phyloP scores from a whole-genome alignment of 2,329 filamentous ascomycete genomes.

The Penicillium sp. region DNA sequence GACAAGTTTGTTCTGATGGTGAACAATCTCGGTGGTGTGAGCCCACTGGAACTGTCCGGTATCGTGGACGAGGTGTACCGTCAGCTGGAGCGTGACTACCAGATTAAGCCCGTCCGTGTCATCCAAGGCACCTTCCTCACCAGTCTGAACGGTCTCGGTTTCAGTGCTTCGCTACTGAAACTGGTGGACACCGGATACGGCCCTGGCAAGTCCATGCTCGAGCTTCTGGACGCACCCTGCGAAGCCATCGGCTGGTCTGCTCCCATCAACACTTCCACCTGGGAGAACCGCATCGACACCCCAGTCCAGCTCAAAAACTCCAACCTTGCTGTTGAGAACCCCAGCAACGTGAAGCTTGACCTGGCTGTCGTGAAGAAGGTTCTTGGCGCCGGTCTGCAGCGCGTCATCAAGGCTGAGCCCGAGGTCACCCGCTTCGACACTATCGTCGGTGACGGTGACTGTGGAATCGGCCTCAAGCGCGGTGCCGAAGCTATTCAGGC shows the following conservation, averaged over 20 bases:
- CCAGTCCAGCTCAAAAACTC: conserved; percentile 40
- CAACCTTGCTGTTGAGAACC: conserved; percentile 42
- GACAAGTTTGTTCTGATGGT: conserved; percentile 60
- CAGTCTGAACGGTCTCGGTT: conserved; percentile 64
- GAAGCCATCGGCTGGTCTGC: conserved; percentile 64
- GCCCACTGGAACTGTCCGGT: conserved; percentile 59
- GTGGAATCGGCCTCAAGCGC: conserved; percentile 76
- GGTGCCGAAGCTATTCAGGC: conserved; percentile 64
- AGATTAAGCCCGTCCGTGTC: conserved; percentile 56
- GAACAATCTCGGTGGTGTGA: conserved; percentile 66
- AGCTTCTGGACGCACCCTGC: conserved; percentile 61
- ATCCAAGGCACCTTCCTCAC: conserved; percentile 66
- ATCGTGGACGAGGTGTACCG: conserved; percentile 61
- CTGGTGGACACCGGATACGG: conserved; percentile 55
- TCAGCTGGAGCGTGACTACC: conserved; percentile 54
- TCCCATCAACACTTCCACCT: conserved; percentile 54
- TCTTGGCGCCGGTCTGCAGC: conserved; percentile 51
- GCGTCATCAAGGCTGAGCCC: conserved; percentile 58
- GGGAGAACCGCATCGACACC: conserved; percentile 47
- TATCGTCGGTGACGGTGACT: conserved; percentile 84
- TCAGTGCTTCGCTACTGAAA: conserved; percentile 62
- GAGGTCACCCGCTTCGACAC: conserved; percentile 66
- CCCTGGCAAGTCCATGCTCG: conserved; percentile 51
- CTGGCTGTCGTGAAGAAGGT: conserved; percentile 47
- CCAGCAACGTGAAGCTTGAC: conserved; percentile 52